phyloP scores from a whole-genome alignment of 1,284 basidiomycete species.

The Cutaneotrichosporon sp. region DNA sequence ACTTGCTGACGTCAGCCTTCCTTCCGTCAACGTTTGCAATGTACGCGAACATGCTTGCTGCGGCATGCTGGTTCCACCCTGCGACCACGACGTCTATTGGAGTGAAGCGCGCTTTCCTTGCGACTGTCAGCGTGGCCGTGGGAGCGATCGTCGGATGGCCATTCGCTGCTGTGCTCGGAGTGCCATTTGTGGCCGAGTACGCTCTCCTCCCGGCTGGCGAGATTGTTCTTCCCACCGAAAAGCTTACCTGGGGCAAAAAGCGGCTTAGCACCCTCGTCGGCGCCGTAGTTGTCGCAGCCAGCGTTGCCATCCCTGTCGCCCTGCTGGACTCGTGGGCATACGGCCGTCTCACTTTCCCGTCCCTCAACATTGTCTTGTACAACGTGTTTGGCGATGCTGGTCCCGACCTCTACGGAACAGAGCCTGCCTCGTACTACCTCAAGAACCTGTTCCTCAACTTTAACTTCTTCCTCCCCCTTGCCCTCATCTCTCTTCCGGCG shows the following conservation, averaged over 20 bases:
- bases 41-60: constrained; percentile 80
- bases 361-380: constrained; percentile 91
- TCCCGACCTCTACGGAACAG: constrained; percentile 89
- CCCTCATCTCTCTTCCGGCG: constrained; percentile 71
- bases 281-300: constrained; percentile 56
- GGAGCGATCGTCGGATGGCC: constrained; percentile 95
- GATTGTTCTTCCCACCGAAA: constrained; percentile 55
- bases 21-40: constrained; percentile 92
- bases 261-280: constrained; percentile 62
- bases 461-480: constrained; percentile 77
- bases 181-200: constrained; percentile 90
- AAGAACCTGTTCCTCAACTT: constrained; percentile 87
- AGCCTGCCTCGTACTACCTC: constrained; percentile 76
- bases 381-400: constrained; percentile 71
- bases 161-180: constrained; percentile 74
- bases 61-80: constrained; percentile 68
- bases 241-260: constrained; percentile 56
- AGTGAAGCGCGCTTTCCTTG: constrained; percentile 54
- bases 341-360: constrained; percentile 69
- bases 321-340: constrained; percentile 83
- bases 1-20: constrained; percentile 59
- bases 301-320: constrained; percentile 60
- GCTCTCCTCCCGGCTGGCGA: constrained; percentile 73
- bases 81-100: constrained; percentile 56
- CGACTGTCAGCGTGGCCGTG: constrained; percentile 68